phyloP scores from a whole-genome alignment of 352 stramenopile species.

The Hyaloperonospora brassicae region DNA sequence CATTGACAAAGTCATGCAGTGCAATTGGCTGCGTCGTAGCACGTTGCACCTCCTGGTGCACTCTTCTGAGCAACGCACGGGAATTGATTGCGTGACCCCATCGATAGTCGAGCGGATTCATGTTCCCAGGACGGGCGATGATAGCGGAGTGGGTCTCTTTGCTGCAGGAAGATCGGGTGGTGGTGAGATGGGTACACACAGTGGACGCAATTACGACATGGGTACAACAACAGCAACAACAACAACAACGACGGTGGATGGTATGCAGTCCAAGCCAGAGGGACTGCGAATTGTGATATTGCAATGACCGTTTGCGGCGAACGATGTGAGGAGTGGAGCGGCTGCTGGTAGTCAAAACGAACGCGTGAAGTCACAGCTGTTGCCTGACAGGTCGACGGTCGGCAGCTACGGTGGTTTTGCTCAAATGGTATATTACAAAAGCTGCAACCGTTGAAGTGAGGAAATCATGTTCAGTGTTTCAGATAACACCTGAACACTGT shows the following conservation, averaged over 20 bases:
- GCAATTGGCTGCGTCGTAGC: constrained; percentile 15
- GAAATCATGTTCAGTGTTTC: constrained; percentile 9
- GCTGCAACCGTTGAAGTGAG: constrained; percentile 13
- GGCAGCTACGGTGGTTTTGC: constrained; percentile 4
- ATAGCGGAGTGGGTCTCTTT: neutral
- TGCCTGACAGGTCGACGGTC: too few relatives aligned
- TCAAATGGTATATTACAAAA: constrained; percentile 1
- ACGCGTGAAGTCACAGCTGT: too few relatives aligned
- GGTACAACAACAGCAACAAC: too few relatives aligned
- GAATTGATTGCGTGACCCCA: constrained; percentile 70
- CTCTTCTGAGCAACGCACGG: constrained; percentile 18
- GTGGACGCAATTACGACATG: too few relatives aligned
- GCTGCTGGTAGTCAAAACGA: too few relatives aligned
- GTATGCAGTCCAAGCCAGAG: too few relatives aligned
- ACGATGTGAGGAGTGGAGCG: too few relatives aligned
- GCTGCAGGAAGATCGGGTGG: constrained; percentile 20
- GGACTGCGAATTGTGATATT: too few relatives aligned
- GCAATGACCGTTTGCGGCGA: too few relatives aligned
- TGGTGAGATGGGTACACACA: constrained; percentile 1
- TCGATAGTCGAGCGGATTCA: constrained; percentile 46
- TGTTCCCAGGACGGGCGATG: constrained; percentile 5
- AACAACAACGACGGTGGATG: too few relatives aligned
- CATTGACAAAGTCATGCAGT: constrained; percentile 36
- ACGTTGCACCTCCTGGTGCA: constrained; percentile 26
- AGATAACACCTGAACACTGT: constrained; percentile 6